Evolutionary conservation across 305 asterid species (phyloP).

Genomic region (Fraxinus angustifolia): DNA sequence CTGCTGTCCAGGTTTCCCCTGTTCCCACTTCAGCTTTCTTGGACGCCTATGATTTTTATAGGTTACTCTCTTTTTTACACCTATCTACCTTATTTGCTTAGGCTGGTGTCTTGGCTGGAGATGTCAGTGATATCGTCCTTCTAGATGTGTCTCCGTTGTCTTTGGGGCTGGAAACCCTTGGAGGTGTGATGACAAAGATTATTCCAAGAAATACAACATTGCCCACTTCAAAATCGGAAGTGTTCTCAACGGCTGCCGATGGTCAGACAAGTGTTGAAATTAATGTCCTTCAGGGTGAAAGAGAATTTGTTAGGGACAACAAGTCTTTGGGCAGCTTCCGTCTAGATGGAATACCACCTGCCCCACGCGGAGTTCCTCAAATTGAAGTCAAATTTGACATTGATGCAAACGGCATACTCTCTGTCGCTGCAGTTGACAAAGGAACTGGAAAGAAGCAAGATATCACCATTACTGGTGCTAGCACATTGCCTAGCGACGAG

Average conservation of each 20-base stretch:
- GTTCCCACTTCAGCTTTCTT: background rate
- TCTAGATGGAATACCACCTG: conserved; percentile 93
- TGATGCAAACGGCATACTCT: conserved; percentile 93
- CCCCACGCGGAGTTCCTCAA: conserved; percentile 98
- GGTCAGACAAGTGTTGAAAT: conserved; percentile 97
- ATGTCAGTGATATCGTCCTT: conserved; percentile 94
- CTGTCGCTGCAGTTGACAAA: conserved; percentile 84
- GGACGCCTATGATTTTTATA: background rate
- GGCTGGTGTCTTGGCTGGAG: conserved; percentile 99
- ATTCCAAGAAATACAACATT: conserved; percentile 86
- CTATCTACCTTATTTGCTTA: conserved; percentile 20
- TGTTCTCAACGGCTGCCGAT: conserved; percentile 97
- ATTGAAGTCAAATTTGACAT: conserved; percentile 93
- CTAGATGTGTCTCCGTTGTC: conserved; percentile 86
- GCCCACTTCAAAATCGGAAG: conserved; percentile 95
- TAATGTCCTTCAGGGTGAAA: conserved; percentile 92
- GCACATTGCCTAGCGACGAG: conserved; percentile 91
- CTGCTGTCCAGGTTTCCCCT: conserved; percentile 82
- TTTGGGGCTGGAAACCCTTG: conserved; percentile 89
- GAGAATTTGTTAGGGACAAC: conserved; percentile 96
- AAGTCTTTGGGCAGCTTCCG: conserved; percentile 96
- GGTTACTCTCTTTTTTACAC: background rate
- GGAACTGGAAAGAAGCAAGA: conserved; percentile 97
- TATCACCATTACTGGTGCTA: conserved; percentile 94
- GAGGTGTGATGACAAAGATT: conserved; percentile 97